Base-by-base conservation (phyloP, 345 rosid genomes). In the Erysimum cheiranthoides region DNA sequence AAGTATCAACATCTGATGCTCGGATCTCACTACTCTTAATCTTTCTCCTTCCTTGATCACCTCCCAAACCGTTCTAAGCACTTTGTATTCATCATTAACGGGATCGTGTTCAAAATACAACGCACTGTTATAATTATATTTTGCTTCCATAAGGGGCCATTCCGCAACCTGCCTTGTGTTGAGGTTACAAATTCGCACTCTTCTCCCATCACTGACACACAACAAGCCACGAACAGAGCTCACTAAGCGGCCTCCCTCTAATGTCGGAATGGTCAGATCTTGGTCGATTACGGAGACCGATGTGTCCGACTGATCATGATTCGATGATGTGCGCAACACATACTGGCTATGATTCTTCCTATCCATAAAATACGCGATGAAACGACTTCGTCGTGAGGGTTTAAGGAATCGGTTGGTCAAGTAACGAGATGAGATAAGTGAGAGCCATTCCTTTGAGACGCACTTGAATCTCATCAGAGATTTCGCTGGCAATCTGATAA, bases 1-100 rank as follows among this genome's bases (percentile, higher is more conserved):
- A 39, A 61, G 66, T 61, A 61, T 9, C 49, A 61, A 61, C 49
- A 61, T 17, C 8, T 21, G 49, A 61, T 61, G 17, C 2, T 61
- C 49, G 4, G 30, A 46, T 46, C 42, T 46, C 27, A 47, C 3
- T 2, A 46, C 8, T 27, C 25, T 28, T 2, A 46, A 5, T 27
- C 25, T 28, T 10, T 60, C 5, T 16, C 16, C 51, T 38, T 36
- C 64, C 0, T 5, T 11, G 30, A 0, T 9, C 3, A 27, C 2
- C 4, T 64, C n/a, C 39, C 39, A 64, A 45, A 31, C 10, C 21
- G 11, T 11, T 8, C 17, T 31, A 31, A 65, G 30, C 56, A 65
- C 56, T 65, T 65, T 46, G 56, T 65, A 65, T 46, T 65, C 17
- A 11, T 46, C 69, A 31, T 65, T 25, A 46, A 31, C 30, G 62